Evolutionary conservation across 2,329 filamentous ascomycete species (phyloP).

Genomic region (Ilyonectria mors-panacis): DNA sequence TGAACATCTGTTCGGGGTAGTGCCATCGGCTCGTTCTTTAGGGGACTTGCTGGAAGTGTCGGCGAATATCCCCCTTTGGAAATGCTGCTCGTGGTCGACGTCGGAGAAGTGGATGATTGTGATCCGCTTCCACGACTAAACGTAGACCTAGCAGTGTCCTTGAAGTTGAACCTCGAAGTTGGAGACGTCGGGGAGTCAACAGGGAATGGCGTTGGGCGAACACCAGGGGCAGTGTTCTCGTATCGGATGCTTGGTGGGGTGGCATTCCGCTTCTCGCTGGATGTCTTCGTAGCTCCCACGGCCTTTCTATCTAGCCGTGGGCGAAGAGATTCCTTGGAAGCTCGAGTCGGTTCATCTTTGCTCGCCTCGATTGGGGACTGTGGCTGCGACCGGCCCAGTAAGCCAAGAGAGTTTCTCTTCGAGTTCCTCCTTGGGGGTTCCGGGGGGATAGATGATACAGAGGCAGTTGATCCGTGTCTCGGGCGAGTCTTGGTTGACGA

Average conservation of each 20-base stretch:
- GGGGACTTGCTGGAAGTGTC: slow-evolving; percentile 16
- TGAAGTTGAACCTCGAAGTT: slow-evolving; percentile 52
- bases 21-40: slow-evolving; percentile 31
- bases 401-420: slow-evolving; percentile 40
- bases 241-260: slow-evolving; percentile 50
- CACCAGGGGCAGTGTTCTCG: slow-evolving; percentile 43
- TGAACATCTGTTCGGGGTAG: neutral
- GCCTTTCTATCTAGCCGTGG: slow-evolving; percentile 26
- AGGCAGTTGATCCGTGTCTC: slow-evolving; percentile 34
- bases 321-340: slow-evolving; percentile 27
- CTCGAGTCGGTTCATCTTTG: slow-evolving; percentile 31
- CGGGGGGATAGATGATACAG: slow-evolving; percentile 30
- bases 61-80: slow-evolving; percentile 20
- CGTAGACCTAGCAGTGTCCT: slow-evolving; percentile 54
- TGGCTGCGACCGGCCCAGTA: slow-evolving; percentile 33
- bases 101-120: slow-evolving; percentile 35
- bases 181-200: slow-evolving; percentile 32
- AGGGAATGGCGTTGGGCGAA: slow-evolving; percentile 40
- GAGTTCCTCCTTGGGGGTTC: slow-evolving; percentile 44
- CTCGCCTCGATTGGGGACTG: slow-evolving; percentile 5
- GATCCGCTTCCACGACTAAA: slow-evolving; percentile 44
- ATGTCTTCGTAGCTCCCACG: slow-evolving; percentile 18
- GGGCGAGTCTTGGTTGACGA: slow-evolving; percentile 26
- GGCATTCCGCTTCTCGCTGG: slow-evolving; percentile 30
- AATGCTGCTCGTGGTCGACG: slow-evolving; percentile 19